These are phyloP conservation scores for Xylariaceae sp. DNA, from an alignment of 2,329 filamentous ascomycete species.

Conservation along the genomic window DNA sequence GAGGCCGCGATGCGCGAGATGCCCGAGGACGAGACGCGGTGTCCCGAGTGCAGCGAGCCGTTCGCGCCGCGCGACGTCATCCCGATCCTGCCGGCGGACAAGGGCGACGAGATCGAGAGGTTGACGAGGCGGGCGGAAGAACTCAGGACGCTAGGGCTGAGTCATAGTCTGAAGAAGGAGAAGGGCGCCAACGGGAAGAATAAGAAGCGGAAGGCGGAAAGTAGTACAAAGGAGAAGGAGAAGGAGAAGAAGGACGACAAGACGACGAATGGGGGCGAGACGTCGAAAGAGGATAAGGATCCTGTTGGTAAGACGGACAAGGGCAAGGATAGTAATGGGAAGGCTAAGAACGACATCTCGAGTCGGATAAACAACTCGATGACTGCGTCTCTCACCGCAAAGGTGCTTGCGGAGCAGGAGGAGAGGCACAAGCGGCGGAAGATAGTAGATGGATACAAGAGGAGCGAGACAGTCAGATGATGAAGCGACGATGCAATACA, in stretches of 20 bases:
- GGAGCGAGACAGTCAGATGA: slow-evolving; percentile 37
- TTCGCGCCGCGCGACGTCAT: slow-evolving; percentile 79
- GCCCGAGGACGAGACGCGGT: slow-evolving; percentile 48
- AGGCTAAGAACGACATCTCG: slow-evolving; percentile 38
- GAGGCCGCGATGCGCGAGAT: slow-evolving; percentile 84
- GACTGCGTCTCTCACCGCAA: slow-evolving; percentile 82
- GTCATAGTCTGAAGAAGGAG: slow-evolving; percentile 88
- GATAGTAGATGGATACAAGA: slow-evolving; percentile 50
- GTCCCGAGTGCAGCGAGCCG: slow-evolving; percentile 73
- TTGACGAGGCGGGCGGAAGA: slow-evolving; percentile 67
- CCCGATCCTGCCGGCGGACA: slow-evolving; percentile 73
- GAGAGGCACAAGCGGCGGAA: slow-evolving; percentile 79
- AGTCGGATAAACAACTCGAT: slow-evolving; percentile 83
- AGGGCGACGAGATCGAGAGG: slow-evolving; percentile 66
- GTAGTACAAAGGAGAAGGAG: slow-evolving; percentile 27
- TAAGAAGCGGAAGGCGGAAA: slow-evolving; percentile 60
- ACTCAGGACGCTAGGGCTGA: slow-evolving; percentile 72
- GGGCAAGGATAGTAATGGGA: slow-evolving; percentile 40
- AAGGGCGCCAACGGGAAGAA: slow-evolving; percentile 69
- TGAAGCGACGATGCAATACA: neutral
- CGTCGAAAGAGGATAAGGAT: slow-evolving; percentile 57
- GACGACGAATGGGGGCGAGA: slow-evolving; percentile 3
- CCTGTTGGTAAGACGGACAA: slow-evolving; percentile 51
- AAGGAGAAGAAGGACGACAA: slow-evolving; percentile 37
- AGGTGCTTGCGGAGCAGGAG: slow-evolving; percentile 85